These are phyloP conservation scores for Fusarium denticulatum DNA, from an alignment of 2,329 filamentous ascomycete genomes.

Conservation along the genomic window DNA sequence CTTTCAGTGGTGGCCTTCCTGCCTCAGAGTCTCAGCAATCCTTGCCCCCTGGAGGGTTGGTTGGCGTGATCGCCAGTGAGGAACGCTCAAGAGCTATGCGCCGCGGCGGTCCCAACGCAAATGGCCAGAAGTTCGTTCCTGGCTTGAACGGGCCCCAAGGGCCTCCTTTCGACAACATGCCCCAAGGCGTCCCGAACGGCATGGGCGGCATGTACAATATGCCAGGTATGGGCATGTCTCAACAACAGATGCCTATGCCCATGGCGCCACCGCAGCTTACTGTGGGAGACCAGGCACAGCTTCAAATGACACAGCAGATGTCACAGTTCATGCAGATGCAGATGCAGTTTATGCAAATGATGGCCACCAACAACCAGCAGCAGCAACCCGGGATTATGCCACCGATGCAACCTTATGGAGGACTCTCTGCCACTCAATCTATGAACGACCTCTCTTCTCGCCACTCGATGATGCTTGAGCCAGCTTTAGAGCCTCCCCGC, in stretches of 20 bases:
- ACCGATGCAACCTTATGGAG: slow-evolving; percentile 45
- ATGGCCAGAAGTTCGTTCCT: slow-evolving; percentile 55
- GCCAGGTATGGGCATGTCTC: slow-evolving; percentile 44
- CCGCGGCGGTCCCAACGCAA: slow-evolving; percentile 78
- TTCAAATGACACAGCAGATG: slow-evolving; percentile 87
- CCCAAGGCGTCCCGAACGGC: slow-evolving; percentile 54
- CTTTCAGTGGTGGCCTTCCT: slow-evolving; percentile 68
- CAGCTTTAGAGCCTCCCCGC: slow-evolving; percentile 55
- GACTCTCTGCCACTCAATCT: slow-evolving; percentile 50
- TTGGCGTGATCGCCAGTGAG: slow-evolving; percentile 88
- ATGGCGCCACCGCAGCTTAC: slow-evolving; percentile 62
- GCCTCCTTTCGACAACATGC: slow-evolving; percentile 59
- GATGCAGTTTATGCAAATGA: slow-evolving; percentile 93
- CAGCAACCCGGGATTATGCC: slow-evolving; percentile 32
- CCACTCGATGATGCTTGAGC: slow-evolving; percentile 60
- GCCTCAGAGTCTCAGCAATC: slow-evolving; percentile 50
- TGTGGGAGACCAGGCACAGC: slow-evolving; percentile 76
- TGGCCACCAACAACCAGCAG: slow-evolving; percentile 57
- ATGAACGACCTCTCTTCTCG: slow-evolving; percentile 57
- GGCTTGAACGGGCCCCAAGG: slow-evolving; percentile 51
- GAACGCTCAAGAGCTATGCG: slow-evolving; percentile 82
- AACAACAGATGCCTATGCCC: slow-evolving; percentile 40
- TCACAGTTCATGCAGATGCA: slow-evolving; percentile 91
- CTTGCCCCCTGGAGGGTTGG: slow-evolving; percentile 78
- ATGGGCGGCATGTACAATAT: slow-evolving; percentile 47